These are phyloP conservation scores for Thielaviopsis cerberus DNA, from an alignment of 2,329 filamentous ascomycete species.

Conservation along the genomic window DNA sequence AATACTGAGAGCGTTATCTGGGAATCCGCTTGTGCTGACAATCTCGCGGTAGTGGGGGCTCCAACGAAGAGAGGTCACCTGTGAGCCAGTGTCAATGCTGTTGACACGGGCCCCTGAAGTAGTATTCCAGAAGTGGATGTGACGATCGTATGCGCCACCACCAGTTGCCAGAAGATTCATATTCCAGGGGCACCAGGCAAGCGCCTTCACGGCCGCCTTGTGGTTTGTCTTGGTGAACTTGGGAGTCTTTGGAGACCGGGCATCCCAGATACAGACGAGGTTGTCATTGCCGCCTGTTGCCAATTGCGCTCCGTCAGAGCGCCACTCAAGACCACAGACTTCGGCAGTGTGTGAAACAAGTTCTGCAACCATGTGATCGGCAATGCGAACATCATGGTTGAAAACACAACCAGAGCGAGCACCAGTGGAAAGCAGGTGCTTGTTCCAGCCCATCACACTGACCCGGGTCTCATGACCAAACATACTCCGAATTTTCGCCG, in stretches of 20 bases:
- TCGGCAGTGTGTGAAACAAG: conserved; percentile 93
- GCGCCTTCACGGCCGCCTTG: conserved; percentile 92
- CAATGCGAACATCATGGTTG: conserved; percentile 96
- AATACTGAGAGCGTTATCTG: conserved; percentile 97
- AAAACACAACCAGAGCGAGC: conserved; percentile 86
- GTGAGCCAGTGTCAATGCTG: conserved; percentile 95
- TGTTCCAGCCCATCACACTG: conserved; percentile 97
- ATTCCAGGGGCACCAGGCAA: conserved; percentile 98
- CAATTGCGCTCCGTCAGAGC: conserved; percentile 85
- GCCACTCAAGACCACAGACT: conserved; percentile 95
- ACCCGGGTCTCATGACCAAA: conserved; percentile 91
- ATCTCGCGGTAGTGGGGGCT: conserved; percentile 95
- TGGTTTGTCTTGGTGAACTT: conserved; percentile 99
- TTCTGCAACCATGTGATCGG: conserved; percentile 94
- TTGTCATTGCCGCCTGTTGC: conserved; percentile 98
- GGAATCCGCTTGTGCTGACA: conserved; percentile 91
- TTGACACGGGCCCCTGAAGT: conserved; percentile 94
- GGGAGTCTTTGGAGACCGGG: conserved; percentile 74
- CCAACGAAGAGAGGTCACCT: conserved; percentile 93
- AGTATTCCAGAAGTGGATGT: conserved; percentile 99
- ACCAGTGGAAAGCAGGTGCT: conserved; percentile 89
- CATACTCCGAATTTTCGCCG: conserved; percentile 94
- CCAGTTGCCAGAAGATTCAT: conserved; percentile 91
- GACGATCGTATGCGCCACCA: conserved; percentile 85
- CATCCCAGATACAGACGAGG: conserved; percentile 97